Base-by-base conservation (phyloP, 148 eudicot species). In the Linanthus parryae region DNA sequence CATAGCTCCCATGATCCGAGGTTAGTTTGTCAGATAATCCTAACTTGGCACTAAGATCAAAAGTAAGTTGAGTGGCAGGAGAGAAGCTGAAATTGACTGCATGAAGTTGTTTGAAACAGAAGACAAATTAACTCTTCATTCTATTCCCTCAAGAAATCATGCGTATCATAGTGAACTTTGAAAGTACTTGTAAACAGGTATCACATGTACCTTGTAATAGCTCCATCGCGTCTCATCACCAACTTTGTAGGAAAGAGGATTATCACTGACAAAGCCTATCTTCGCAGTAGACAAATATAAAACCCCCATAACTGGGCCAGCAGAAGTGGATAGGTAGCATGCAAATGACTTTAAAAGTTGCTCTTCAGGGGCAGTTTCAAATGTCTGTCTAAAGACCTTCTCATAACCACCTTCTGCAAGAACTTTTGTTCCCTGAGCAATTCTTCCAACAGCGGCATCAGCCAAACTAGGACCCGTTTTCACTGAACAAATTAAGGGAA, bases 401-500 rank as follows among this genome's bases (percentile, higher is more conserved):
- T 89, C 97, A 72, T 89, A 85, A 43, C 97, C 97, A 59, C 94
- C 97, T 70, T 89, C 97, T 52, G 97, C 76, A 58, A 89, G 64
- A 52, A 85, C 69, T 70, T 85, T 89, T 24, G 95, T 82, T 44
- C 82, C 74, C 64, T 82, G 95, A 48, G 95, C 70, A 68, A 89
- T 85, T 65, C 95, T 78, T 49, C 83, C 75, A 53, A 85, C 88
- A 56, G 95, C 97, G 56, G 95, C 97, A 72, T 89, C 95, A 60
- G 90, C 71, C 49, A 89, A 20, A 61, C 80, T 89, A 13, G 97
- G 97, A 61, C 75, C 84, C 1, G 95, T 89, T 79, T 85, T 89
- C 83, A 89, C 97, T 89, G 68, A 41, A 39, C 20, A 55, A 43
- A 48, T 21, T 37, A 30, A 23, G 12, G n/a, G 21, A 52, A 25